These are phyloP conservation scores for Candida glucosophila DNA, from an alignment of 1,139 yeast species.

Conservation along the genomic window DNA sequence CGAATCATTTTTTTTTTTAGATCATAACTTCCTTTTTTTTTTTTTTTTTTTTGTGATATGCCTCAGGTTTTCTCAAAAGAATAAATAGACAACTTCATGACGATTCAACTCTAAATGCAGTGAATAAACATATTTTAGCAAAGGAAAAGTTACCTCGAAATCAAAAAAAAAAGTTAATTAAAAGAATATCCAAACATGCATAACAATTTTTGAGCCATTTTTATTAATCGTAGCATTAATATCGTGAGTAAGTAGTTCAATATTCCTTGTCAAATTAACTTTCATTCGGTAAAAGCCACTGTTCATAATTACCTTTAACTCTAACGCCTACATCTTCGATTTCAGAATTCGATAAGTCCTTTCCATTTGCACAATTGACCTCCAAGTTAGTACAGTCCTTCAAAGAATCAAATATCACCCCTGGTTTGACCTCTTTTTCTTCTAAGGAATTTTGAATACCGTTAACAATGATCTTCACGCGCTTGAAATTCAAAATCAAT, in stretches of 20 bases:
- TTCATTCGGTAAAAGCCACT: conserved; percentile 30
- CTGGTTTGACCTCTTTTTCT: conserved; percentile 11
- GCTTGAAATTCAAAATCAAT: conserved; percentile 61
- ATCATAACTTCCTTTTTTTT: no score
- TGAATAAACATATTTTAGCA: background rate
- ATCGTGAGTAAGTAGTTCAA: no score
- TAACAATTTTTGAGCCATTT: no score
- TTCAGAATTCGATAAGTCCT: conserved; percentile 15
- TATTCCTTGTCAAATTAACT: conserved; percentile 2
- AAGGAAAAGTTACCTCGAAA: background rate
- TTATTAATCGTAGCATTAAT: no score
- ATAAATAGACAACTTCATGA: conserved; percentile 1
- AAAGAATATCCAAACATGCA: conserved; percentile 1
- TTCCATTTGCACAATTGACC: conserved; percentile 21
- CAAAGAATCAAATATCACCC: conserved; percentile 24
- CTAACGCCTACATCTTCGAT: conserved; percentile 30
- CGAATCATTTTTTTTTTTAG: no score
- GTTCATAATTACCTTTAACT: conserved; percentile 33
- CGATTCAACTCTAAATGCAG: background rate
- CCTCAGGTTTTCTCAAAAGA: no score
- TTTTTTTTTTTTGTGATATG: no score
- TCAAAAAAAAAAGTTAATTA: conserved; percentile 1
- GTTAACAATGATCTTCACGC: conserved; percentile 51
- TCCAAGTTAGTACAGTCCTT: conserved; percentile 33
- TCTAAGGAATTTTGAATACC: conserved; percentile 31